A percentile compares a stretch with the other conserved stretches of the same genome.
These are phyloP conservation scores for Blepharisma stoltei DNA, from an alignment of 73 alveolate species.

Conservation along the genomic window DNA sequence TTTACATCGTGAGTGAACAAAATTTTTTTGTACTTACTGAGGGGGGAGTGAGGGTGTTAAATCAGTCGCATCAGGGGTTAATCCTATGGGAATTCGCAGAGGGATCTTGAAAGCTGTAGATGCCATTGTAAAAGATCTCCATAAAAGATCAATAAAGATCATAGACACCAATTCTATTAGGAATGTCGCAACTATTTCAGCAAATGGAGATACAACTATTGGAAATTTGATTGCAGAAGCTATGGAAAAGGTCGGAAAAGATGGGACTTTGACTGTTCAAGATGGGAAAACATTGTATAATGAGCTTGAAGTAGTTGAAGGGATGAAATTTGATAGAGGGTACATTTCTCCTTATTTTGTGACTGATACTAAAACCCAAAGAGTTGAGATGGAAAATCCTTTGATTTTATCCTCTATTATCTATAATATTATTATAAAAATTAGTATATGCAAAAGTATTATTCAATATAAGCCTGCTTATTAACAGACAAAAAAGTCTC, in stretches of 20 bases:
- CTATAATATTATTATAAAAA: too few species aligned
- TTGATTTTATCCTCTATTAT: not conserved
- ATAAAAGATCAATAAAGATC: constrained; percentile 1
- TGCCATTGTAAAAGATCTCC: constrained; percentile 60
- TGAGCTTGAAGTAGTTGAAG: constrained; percentile 90
- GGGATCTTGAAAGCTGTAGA: constrained; percentile 87
- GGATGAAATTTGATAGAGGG: constrained; percentile 94
- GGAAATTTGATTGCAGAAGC: constrained; percentile 91
- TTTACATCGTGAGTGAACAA: too few species aligned
- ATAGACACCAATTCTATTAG: constrained; percentile 47
- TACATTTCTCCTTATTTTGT: constrained; percentile 96
- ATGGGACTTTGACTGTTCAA: constrained; percentile 76
- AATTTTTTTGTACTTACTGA: too few species aligned
- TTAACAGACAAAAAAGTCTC: constrained; percentile 88
- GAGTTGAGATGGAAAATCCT: constrained; percentile 75
- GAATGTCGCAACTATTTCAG: constrained; percentile 90
- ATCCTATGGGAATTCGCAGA: constrained; percentile 90
- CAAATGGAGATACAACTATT: constrained; percentile 82
- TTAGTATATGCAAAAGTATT: not conserved
- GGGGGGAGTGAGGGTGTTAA: constrained; percentile 90
- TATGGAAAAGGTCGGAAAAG: constrained; percentile 85
- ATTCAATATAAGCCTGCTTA: not conserved
- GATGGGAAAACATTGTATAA: constrained; percentile 36
- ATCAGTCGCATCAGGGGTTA: constrained; percentile 88
- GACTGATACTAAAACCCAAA: constrained; percentile 82